A percentile compares a stretch with the other conserved stretches of the same genome.
Evolutionary conservation across 352 stramenopile species (phyloP).

Genomic region (Blastocystis sp.): DNA sequence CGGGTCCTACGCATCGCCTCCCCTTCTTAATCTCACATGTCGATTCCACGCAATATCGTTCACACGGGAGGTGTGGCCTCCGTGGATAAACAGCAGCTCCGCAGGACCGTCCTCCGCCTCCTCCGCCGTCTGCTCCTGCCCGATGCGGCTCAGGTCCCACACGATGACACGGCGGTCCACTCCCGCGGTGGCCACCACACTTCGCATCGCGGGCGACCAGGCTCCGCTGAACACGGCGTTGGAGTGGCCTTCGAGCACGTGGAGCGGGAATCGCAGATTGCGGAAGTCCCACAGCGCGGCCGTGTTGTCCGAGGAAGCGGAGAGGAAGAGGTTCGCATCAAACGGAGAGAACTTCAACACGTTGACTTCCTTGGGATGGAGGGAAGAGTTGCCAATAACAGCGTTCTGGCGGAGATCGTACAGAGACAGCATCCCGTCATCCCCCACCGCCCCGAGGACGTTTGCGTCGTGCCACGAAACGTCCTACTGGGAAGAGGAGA

Average conservation of each 20-base stretch:
- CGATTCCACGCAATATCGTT: constrained; percentile 93
- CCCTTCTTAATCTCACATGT: neutral
- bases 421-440: neutral
- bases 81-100: constrained; percentile 98
- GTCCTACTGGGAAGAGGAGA: neutral
- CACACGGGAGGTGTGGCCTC: constrained; percentile 94
- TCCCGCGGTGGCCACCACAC: constrained; percentile 88
- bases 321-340: neutral
- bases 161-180: constrained; percentile 92
- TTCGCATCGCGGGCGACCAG: constrained; percentile 93
- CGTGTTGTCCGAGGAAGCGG: neutral
- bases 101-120: constrained; percentile 84
- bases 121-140: constrained; percentile 55
- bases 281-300: constrained; percentile 87
- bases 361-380: neutral
- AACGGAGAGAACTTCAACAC: neutral
- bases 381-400: no score
- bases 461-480: constrained; percentile 7
- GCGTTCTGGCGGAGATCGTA: constrained; percentile 28
- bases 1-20: constrained; percentile 74
- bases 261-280: constrained; percentile 85
- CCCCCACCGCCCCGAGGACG: neutral
- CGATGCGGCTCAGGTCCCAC: constrained; percentile 86
- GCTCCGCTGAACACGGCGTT: constrained; percentile 92
- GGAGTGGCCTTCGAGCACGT: constrained; percentile 90